These are phyloP conservation scores for Sicyos baderoa DNA, from an alignment of 306 rosid genomes.

Conservation along the genomic window DNA sequence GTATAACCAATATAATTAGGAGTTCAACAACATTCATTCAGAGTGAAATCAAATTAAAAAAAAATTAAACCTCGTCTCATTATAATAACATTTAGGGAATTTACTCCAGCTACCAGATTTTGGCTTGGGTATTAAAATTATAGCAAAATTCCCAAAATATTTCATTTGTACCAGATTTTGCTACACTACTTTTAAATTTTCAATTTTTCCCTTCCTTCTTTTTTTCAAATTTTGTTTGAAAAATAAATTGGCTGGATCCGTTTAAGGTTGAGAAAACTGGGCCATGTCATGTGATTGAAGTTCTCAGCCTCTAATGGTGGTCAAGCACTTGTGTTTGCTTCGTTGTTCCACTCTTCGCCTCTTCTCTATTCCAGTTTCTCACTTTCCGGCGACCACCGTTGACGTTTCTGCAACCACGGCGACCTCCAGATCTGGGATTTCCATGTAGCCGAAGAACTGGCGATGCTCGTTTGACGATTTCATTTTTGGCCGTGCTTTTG, in stretches of 20 bases:
- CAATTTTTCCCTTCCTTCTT: no score
- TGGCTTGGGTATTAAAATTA: no score
- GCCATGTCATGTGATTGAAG: conserved; percentile 10
- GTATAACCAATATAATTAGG: no score
- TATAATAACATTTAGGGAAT: no score
- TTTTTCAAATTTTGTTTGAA: no score
- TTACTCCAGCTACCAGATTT: no score
- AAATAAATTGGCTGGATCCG: conserved; percentile 11
- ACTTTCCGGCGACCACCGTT: conserved; percentile 13
- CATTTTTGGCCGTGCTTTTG: conserved; percentile 24
- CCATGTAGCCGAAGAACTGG: neutral
- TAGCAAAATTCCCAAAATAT: no score
- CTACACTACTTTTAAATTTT: no score
- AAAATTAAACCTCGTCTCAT: no score
- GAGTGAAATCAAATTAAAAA: no score
- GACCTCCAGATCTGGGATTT: conserved; percentile 8
- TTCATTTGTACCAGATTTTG: no score
- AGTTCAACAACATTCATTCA: no score
- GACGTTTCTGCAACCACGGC: conserved; percentile 10
- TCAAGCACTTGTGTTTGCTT: conserved; percentile 9
- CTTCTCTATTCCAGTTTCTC: neutral
- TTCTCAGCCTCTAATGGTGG: conserved; percentile 6
- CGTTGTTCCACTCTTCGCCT: neutral
- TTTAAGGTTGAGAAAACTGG: conserved; percentile 14
- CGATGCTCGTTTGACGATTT: conserved; percentile 20